Conservation (phyloP, 2,329 filamentous ascomycete species). For the Pseudogymnoascus pannorum region DNA sequence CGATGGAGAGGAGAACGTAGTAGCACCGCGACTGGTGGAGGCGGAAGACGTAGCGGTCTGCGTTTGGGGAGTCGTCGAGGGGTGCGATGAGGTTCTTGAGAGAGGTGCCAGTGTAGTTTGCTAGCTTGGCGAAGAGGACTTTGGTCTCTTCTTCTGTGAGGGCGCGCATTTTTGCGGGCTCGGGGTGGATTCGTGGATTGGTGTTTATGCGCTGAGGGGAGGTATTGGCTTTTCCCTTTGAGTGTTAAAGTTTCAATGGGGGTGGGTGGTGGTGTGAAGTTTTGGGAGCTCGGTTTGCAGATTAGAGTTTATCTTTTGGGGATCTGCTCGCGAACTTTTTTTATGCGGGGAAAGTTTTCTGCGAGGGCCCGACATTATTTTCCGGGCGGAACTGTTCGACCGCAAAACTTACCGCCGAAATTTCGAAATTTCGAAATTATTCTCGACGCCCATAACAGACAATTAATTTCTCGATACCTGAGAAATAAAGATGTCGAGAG, state of each 20-base stretch:
- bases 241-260: no score
- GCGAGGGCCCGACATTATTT: conserved; percentile 21
- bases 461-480: conserved; percentile 7
- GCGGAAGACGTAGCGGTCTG: conserved; percentile 79
- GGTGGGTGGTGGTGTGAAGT: neutral
- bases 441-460: neutral
- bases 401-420: conserved; percentile 17
- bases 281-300: conserved; percentile 3
- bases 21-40: conserved; percentile 78
- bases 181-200: no score
- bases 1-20: conserved; percentile 83
- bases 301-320: neutral
- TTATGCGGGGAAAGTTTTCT: conserved; percentile 22
- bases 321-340: conserved; percentile 12
- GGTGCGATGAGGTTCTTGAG: conserved; percentile 79
- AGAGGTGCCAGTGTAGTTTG: conserved; percentile 82
- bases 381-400: conserved; percentile 1
- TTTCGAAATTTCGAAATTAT: conserved; percentile 12
- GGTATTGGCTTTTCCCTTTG: no score
- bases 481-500: conserved; percentile 22
- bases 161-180: conserved; percentile 54
- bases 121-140: conserved; percentile 84
- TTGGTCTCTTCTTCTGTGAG: conserved; percentile 74
- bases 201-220: no score
- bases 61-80: conserved; percentile 56